These are phyloP conservation scores for Picochlorum sp. DNA, from an alignment of 139 green algal genomes.

Conservation along the genomic window DNA sequence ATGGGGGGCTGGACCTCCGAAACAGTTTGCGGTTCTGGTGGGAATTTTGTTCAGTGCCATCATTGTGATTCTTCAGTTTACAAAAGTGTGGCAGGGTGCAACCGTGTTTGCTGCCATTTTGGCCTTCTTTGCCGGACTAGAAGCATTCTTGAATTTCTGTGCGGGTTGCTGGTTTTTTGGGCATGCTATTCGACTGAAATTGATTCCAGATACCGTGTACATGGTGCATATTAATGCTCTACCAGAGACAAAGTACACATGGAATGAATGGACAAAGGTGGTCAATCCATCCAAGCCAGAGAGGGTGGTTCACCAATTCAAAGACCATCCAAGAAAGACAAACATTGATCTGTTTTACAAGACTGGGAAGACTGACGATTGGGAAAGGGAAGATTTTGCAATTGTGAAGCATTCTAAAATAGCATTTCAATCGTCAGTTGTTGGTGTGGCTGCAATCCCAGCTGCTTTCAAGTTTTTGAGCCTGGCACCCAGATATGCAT, in stretches of 20 bases:
- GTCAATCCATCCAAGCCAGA: slow-evolving; percentile 8
- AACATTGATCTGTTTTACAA: slow-evolving; percentile 40
- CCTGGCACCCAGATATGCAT: not conserved
- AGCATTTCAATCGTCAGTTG: slow-evolving; percentile 23
- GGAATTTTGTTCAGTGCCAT: slow-evolving; percentile 9
- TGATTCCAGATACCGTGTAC: slow-evolving; percentile 29
- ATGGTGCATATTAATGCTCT: slow-evolving; percentile 27
- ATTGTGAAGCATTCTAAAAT: slow-evolving; percentile 42
- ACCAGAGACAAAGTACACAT: slow-evolving; percentile 27
- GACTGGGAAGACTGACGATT: slow-evolving; percentile 35
- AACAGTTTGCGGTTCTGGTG: slow-evolving; percentile 37
- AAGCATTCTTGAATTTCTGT: slow-evolving; percentile 38
- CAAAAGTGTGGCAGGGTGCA: slow-evolving; percentile 2
- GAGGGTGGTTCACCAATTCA: slow-evolving; percentile 1
- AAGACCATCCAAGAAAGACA: slow-evolving; percentile 4
- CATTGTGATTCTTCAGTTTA: slow-evolving; percentile 18
- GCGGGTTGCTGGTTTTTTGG: slow-evolving; percentile 34
- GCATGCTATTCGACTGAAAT: slow-evolving; percentile 20
- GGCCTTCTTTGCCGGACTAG: slow-evolving; percentile 16
- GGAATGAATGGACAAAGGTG: slow-evolving; percentile 16
- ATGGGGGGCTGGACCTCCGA: slow-evolving; percentile 27
- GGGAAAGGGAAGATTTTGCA: slow-evolving; percentile 32
- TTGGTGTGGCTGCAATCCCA: slow-evolving; percentile 23
- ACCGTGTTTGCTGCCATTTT: slow-evolving; percentile 10
- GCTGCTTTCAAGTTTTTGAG: slow-evolving; percentile 19